Evolutionary conservation across 768 basidiomycete genomes (phyloP).

Genomic region (Mycena galopus): DNA sequence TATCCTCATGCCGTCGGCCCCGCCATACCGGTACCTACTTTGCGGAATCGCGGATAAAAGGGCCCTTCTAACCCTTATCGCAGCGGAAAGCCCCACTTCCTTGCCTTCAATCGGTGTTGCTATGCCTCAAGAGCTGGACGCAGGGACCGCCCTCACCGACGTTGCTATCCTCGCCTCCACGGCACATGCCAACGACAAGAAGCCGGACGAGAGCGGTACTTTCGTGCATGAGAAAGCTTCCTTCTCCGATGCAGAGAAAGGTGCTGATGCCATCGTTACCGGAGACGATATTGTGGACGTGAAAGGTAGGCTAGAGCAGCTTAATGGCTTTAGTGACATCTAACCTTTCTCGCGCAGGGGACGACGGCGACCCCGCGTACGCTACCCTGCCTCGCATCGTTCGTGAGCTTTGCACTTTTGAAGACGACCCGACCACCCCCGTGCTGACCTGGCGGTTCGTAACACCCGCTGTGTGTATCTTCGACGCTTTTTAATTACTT

Average conservation of each 20-base stretch:
- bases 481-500: not conserved
- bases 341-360: constrained; percentile 25
- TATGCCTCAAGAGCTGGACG: constrained; percentile 31
- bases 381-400: constrained; percentile 40
- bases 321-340: not conserved
- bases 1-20: too few species aligned
- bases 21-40: not conserved
- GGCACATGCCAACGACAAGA: constrained; percentile 21
- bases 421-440: constrained; percentile 40
- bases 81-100: constrained; percentile 1
- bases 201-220: constrained; percentile 14
- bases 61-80: not conserved
- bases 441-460: constrained; percentile 44
- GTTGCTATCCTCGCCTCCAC: constrained; percentile 24
- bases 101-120: not conserved
- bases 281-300: constrained; percentile 30
- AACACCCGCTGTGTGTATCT: not conserved
- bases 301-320: constrained; percentile 32
- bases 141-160: constrained; percentile 16
- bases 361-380: constrained; percentile 41
- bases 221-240: constrained; percentile 33
- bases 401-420: constrained; percentile 41
- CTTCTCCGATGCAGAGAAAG: constrained; percentile 29
- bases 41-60: constrained; percentile 4
- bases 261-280: constrained; percentile 1